Evolutionary conservation across 176 grass and related monocot genomes (phyloP), one percentile per base, ranked within the genome.

Genomic region (Carex cristatella): DNA sequence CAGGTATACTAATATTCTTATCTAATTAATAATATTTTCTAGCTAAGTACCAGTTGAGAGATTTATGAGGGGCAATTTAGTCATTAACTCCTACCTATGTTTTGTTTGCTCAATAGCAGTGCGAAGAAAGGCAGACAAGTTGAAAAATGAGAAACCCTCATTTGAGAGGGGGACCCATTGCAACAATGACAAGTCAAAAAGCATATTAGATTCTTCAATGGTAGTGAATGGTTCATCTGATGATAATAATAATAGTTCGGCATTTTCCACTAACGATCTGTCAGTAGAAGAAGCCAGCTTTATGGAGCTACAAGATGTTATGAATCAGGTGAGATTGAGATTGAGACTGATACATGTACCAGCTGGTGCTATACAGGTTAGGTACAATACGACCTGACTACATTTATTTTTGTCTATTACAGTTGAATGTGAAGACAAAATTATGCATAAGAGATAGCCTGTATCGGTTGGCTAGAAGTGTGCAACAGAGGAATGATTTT

Each of bases 391-490:
- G 78, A 85, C 84, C 79, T 60, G 44, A 46, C 44, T 46, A 46
- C 1, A 46, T 46, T 6, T 87, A 23, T 81, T 60, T 78, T 11
- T 62, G 44, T 46, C 44, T 46, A 46, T 48, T 91, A 87, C 96
- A 99, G 97, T 83, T 99, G 93, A 91, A 95, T 85, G 70, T 81
- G 10, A 89, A 88, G 85, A 99, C 88, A 38, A 99, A 95, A 88
- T 33, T 91, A 53, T 95, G 87, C 90, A 91, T 99, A 86, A 92
- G 97, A 91, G 97, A 99, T 90, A 87, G 91, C 86, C 85, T 99
- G 78, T 99, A 99, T 65, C 97, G 97, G 28, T 80, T 99, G 84
- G 93, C 97, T 62, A 92, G 93, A 89, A 94, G 91, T 10, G 96
- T 57, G 3, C 90, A 95, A 80, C 87, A 87, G 61, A 92, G 96